Evolutionary conservation across 495 filamentous ascomycete genomes (phyloP), one percentile per base, ranked within the genome.

Genomic region (Polyplosphaeria fusca): DNA sequence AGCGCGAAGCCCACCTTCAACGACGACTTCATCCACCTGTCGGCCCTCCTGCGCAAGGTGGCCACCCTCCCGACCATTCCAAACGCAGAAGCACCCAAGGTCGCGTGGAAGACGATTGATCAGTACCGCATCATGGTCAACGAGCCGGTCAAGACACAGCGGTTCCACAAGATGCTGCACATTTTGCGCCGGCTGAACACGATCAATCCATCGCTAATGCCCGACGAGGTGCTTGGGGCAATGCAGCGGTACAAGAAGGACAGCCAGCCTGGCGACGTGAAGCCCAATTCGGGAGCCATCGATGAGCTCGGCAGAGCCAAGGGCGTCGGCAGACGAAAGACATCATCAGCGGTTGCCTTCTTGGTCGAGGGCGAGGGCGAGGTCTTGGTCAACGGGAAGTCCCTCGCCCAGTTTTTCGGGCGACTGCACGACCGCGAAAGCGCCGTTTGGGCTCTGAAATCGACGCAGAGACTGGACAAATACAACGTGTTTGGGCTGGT

Each of bases 401-500:
- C 76, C 12, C 71, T 99, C 43, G 77, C 80, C 20, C 80, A 89
- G 19, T 81, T 80, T 24, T 99, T 99, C 70, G 85, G 84, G 25
- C 80, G 93, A 23, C 72, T 97, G 39, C 91, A 97, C 71, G 93
- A 99, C 68, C 83, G 93, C 22, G 94, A 97, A 74, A 96, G 89
- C 65, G 93, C 87, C 0, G 74, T 95, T 7, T 97, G 92, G 92
- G 82, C 94, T 3, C 70, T 97, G 64, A 86, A 89, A 58, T 80
- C 81, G 42, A 92, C 91, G 27, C 74, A 83, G n/a, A 77, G 93
- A 49, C 68, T 95, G 53, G 90, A 95, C 72, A 96, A 94, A 72
- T 99, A 99, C 74, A 99, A 99, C 68, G 88, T 95, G 12, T 99
- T 87, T 86, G 89, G 84, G 48, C 75, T 83, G 11, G 87, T 90